Evolutionary conservation across 805 yeast genomes (phyloP).

Genomic region (Suhomyces tanzawaensis): DNA sequence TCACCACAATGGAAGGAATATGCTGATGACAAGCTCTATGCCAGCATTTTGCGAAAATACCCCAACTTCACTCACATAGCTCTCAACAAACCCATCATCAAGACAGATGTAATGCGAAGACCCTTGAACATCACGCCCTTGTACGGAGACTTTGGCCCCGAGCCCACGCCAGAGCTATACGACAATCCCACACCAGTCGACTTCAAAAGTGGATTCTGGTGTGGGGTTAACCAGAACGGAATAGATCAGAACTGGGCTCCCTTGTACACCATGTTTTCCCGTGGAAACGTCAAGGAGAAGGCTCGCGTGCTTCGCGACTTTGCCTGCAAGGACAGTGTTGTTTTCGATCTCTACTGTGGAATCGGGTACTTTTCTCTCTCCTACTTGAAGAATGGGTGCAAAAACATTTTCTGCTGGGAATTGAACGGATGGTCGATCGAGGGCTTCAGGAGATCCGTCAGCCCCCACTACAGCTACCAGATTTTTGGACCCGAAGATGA

Average conservation of each 20-base stretch:
- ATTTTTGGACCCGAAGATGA: constrained; percentile 28
- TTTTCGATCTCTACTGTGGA: constrained; percentile 77
- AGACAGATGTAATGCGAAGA: constrained; percentile 55
- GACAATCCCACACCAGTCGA: constrained; percentile 28
- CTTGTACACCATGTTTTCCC: constrained; percentile 76
- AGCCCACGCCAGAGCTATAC: constrained; percentile 21
- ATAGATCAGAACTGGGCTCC: constrained; percentile 85
- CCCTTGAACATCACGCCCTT: constrained; percentile 63
- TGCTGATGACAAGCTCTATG: background rate
- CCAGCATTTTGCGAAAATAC: constrained; percentile 6
- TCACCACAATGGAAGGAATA: constrained; percentile 28
- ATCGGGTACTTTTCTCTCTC: constrained; percentile 81
- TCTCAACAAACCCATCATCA: constrained; percentile 62
- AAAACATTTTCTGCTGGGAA: constrained; percentile 70
- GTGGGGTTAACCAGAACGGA: constrained; percentile 66
- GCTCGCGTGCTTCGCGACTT: constrained; percentile 53
- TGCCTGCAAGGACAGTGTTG: constrained; percentile 36
- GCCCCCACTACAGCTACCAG: constrained; percentile 41
- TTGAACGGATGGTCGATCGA: constrained; percentile 80
- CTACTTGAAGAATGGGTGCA: constrained; percentile 56
- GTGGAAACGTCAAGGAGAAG: constrained; percentile 85
- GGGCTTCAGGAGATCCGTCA: constrained; percentile 61
- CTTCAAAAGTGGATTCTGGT: constrained; percentile 65
- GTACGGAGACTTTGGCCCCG: constrained; percentile 65
- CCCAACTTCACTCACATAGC: constrained; percentile 58